Base-by-base conservation (phyloP, 2,329 filamentous ascomycete genomes). In the Cytospora chrysosperma region DNA sequence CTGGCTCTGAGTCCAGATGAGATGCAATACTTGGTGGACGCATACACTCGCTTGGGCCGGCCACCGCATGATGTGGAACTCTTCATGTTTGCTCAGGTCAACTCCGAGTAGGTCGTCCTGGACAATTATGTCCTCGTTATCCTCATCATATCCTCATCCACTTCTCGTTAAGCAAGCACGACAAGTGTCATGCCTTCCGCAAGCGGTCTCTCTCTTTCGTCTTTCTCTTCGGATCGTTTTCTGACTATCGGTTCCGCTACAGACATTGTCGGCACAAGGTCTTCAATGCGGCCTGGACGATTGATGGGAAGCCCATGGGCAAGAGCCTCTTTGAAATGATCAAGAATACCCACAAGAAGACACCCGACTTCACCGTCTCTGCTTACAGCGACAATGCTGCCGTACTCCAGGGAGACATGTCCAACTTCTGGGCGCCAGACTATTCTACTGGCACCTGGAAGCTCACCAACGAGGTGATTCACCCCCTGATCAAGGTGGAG, bases 1-100 rank as follows among this genome's bases (percentile, higher is more conserved):
- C 83, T 99, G 67, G 93, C 92, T 21, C 84, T 99, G 64, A 94
- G 98, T 74, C 83, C 88, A 63, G 88, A 89, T 10, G 93, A 99
- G 75, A 96, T 98, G 75, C 88, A 96, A 65, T 98, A 99, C 73
- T 83, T 99, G 47, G 91, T 97, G n/a, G 88, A 93, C 69, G 88
- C 89, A 50, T 95, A 92, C 76, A 86, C 86, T 7, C 81, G 86
- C 43, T 84, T 87, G 21, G 85, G 86, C 67, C 80, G 88, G 43
- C 80, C 85, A 56, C 92, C 92, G 1, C 89, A 93, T 65, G 95
- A 98, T 74, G 91, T 98, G 52, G 95, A 99, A 78, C 83, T 98
- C 26, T 98, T 98, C 82, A 98, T 98, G 95, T 99, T 98, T 75
- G 94, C 94, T 19, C 95, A 99, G 78, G 94, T 99, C 75, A 98